Percentiles rank a stretch among this genome's conserved stretches.
These are phyloP conservation scores for Schwanniomyces yamadae DNA, from an alignment of 805 yeast genomes.

Conservation along the genomic window DNA sequence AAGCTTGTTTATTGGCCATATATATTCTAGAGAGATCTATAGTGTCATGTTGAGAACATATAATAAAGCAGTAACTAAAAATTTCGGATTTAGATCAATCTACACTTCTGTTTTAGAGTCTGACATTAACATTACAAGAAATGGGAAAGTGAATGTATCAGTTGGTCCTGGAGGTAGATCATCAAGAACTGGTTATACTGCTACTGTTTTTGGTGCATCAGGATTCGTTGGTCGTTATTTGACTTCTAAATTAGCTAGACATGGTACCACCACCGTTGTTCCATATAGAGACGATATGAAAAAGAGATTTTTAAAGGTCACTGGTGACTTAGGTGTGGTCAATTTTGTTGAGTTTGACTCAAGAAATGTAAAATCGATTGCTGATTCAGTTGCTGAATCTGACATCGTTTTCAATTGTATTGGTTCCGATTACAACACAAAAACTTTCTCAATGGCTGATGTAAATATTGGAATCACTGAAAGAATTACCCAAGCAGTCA, in stretches of 20 bases:
- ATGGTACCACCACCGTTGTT: slow-evolving; percentile 73
- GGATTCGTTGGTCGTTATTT: slow-evolving; percentile 78
- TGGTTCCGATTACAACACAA: slow-evolving; percentile 74
- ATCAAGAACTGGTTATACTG: slow-evolving; percentile 84
- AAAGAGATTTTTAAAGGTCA: slow-evolving; percentile 73
- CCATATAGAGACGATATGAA: slow-evolving; percentile 83
- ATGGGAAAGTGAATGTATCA: slow-evolving; percentile 72
- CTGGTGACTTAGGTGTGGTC: slow-evolving; percentile 86
- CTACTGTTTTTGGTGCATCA: slow-evolving; percentile 81
- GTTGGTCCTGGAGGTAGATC: slow-evolving; percentile 80
- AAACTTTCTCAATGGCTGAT: slow-evolving; percentile 80
- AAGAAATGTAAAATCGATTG: slow-evolving; percentile 72
- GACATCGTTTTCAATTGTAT: slow-evolving; percentile 81
- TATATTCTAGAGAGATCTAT: not conserved
- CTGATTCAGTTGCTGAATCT: slow-evolving; percentile 73
- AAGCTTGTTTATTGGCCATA: too few species aligned
- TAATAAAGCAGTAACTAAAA: slow-evolving; percentile 14
- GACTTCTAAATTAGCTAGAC: slow-evolving; percentile 70
- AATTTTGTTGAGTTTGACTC: slow-evolving; percentile 81
- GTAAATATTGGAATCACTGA: slow-evolving; percentile 77
- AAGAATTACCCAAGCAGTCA: slow-evolving; percentile 72
- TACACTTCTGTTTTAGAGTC: slow-evolving; percentile 43
- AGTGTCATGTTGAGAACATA: slow-evolving; percentile 26
- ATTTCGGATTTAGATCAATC: slow-evolving; percentile 27
- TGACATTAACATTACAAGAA: slow-evolving; percentile 71